Conservation (phyloP, 192 early-diverging fungal genomes). For the Coemansia sp. region DNA sequence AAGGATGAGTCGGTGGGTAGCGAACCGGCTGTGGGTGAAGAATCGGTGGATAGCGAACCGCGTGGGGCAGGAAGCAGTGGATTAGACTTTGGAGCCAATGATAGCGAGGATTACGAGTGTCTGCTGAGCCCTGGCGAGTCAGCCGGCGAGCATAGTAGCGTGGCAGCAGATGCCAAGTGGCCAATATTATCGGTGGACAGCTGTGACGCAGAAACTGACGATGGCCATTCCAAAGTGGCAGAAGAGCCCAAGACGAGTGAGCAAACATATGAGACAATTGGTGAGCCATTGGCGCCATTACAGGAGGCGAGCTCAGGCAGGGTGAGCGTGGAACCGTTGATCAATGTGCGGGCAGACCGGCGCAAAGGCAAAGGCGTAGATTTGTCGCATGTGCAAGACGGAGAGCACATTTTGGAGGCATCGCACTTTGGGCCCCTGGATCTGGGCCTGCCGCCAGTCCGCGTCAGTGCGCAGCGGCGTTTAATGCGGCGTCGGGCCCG, state of each 20-base stretch:
- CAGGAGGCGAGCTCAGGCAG: conserved; percentile 5
- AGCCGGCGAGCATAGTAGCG: not conserved
- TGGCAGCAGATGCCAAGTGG: too few species aligned
- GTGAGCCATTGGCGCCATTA: not conserved
- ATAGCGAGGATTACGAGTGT: conserved; percentile 30
- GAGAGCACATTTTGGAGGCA: conserved; percentile 25
- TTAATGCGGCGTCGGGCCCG: conserved; percentile 35
- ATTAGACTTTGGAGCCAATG: conserved; percentile 1
- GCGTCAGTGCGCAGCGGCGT: conserved; percentile 42
- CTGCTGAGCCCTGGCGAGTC: conserved; percentile 28
- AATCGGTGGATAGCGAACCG: not conserved
- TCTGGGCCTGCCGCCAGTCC: conserved; percentile 49
- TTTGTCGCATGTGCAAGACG: conserved; percentile 1
- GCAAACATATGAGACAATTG: not conserved
- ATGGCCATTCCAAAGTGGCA: not conserved
- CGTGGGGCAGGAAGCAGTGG: not conserved
- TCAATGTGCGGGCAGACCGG: not conserved
- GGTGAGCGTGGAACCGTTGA: not conserved
- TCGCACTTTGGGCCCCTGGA: conserved; percentile 50
- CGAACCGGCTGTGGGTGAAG: not conserved
- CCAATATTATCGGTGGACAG: too few species aligned
- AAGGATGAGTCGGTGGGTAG: not conserved
- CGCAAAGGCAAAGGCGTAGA: conserved; percentile 40
- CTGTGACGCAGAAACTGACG: too few species aligned
- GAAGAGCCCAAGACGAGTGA: not conserved